These are phyloP conservation scores for Podosphaera fusca DNA, from an alignment of 2,329 filamentous ascomycete genomes.

Conservation along the genomic window DNA sequence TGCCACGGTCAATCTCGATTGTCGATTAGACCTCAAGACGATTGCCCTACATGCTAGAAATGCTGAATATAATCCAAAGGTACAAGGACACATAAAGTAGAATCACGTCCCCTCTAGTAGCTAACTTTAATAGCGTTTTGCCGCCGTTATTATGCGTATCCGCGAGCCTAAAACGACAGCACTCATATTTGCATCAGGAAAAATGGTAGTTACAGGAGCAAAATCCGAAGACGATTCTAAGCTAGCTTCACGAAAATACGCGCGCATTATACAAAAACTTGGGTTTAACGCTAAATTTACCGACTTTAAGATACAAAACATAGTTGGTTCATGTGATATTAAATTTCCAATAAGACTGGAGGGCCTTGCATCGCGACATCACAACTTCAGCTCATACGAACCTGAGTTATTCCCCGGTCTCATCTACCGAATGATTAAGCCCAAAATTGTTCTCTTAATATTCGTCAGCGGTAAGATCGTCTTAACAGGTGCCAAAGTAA, in stretches of 20 bases:
- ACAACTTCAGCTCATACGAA: constrained; percentile 98
- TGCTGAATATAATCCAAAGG: constrained; percentile 96
- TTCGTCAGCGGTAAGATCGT: constrained; percentile 98
- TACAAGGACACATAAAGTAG: constrained; percentile 24
- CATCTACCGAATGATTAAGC: constrained; percentile 99
- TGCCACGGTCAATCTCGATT: constrained; percentile 94
- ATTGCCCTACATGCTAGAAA: constrained; percentile 96
- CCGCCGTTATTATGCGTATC: constrained; percentile 98
- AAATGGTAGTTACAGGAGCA: constrained; percentile 97
- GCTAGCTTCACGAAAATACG: constrained; percentile 90
- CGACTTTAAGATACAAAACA: constrained; percentile 99
- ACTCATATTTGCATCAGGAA: constrained; percentile 91
- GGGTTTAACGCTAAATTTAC: constrained; percentile 99
- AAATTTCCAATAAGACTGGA: constrained; percentile 97
- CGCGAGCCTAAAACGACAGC: constrained; percentile 97
- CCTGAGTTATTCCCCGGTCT: constrained; percentile 96
- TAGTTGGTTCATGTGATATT: constrained; percentile 95
- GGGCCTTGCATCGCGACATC: constrained; percentile 85
- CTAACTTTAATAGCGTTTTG: constrained; percentile 55
- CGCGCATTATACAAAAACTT: constrained; percentile 97
- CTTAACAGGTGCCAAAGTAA: constrained; percentile 87
- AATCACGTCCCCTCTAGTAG: constrained; percentile 21
- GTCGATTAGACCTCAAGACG: constrained; percentile 92
- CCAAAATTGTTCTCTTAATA: constrained; percentile 93
- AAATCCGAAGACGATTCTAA: constrained; percentile 97